phyloP scores from a whole-genome alignment of 2,329 filamentous ascomycete genomes.

The Colletotrichum limetticola region DNA sequence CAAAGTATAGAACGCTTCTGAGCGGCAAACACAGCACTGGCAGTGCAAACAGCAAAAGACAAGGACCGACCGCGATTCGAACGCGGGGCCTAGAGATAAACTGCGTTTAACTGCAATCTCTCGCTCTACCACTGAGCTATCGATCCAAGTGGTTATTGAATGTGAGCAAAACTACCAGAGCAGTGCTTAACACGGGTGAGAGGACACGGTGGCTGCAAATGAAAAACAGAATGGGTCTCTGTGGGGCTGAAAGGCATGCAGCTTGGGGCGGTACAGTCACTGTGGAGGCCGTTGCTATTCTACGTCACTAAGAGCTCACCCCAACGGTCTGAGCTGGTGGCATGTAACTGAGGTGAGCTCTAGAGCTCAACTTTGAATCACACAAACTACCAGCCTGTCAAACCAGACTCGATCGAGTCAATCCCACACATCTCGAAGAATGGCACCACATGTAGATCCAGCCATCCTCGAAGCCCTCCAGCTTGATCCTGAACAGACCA shows the following conservation, averaged over 20 bases:
- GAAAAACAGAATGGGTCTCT: not conserved
- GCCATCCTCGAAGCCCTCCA: conserved; percentile 70
- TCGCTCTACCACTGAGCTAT: conserved; percentile 37
- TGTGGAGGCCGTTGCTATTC: conserved; percentile 14
- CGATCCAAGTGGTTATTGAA: conserved; percentile 18
- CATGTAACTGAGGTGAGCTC: conserved; percentile 6
- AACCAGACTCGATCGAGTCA: not conserved
- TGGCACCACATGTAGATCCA: conserved; percentile 63
- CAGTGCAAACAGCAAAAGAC: not conserved
- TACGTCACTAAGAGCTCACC: conserved; percentile 32
- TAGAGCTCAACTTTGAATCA: not conserved
- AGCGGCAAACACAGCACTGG: not conserved
- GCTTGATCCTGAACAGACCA: conserved; percentile 65
- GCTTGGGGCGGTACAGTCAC: not conserved
- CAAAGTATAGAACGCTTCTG: not conserved
- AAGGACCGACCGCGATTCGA: conserved; percentile 36
- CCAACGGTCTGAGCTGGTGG: not conserved
- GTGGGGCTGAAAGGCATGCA: conserved; percentile 16
- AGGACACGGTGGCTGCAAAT: conserved; percentile 13
- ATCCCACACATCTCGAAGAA: not conserved
- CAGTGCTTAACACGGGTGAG: not conserved
- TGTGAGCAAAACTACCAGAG: accelerated
- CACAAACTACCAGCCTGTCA: not conserved
- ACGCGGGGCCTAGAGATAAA: conserved; percentile 35
- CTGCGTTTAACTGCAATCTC: conserved; percentile 30